These are phyloP conservation scores for Rhodamnia argentea DNA, from an alignment of 345 rosid genomes.

Conservation along the genomic window DNA sequence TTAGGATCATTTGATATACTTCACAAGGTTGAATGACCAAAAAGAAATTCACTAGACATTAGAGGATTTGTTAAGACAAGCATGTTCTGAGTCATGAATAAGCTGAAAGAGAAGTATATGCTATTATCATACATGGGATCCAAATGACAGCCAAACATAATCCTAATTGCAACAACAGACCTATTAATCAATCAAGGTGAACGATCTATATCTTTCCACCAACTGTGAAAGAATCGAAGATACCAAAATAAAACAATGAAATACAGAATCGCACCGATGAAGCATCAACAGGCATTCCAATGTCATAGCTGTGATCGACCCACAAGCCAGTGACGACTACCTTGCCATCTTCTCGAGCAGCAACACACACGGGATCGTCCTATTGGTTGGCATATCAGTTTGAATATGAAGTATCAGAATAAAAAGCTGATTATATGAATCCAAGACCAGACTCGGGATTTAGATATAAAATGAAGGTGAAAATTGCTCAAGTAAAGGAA, in stretches of 20 bases:
- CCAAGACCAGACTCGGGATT: not conserved
- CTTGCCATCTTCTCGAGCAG: conserved; percentile 71
- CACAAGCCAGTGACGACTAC: conserved; percentile 62
- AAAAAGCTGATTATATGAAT: not conserved
- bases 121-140: not conserved
- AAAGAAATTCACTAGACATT: not conserved
- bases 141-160: not conserved
- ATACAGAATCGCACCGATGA: conserved; percentile 43
- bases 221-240: not conserved
- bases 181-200: not conserved
- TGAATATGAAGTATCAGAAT: not conserved
- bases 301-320: conserved; percentile 77
- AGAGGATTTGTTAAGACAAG: not conserved
- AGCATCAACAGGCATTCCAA: conserved; percentile 57
- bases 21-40: not conserved
- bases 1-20: not conserved
- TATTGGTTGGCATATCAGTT: conserved; percentile 2
- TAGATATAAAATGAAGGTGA: not conserved
- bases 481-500: not conserved
- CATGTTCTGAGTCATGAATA: not conserved
- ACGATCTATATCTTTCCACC: not conserved
- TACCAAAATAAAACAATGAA: not conserved
- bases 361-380: conserved; percentile 75
- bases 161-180: not conserved
- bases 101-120: not conserved